Percentiles rank a stretch among this genome's conserved stretches.
These are phyloP conservation scores for Spathaspora sp. DNA, from an alignment of 805 yeast genomes.

Conservation along the genomic window DNA sequence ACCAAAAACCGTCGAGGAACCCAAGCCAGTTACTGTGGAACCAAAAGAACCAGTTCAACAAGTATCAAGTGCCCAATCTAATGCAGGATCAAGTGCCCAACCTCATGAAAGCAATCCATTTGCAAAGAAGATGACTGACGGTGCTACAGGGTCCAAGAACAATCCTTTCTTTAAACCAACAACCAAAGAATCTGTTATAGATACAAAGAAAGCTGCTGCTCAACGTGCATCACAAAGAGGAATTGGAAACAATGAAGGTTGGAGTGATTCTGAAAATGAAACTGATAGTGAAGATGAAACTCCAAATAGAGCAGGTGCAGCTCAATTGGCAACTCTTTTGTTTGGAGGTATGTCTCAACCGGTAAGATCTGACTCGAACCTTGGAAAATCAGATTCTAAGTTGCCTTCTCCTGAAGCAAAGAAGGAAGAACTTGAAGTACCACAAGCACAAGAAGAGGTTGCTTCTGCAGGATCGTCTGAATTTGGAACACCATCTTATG, in stretches of 20 bases:
- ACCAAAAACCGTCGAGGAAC: neutral
- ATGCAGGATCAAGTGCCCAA: slow-evolving; percentile 15
- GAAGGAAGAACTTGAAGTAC: slow-evolving; percentile 2
- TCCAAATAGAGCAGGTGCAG: slow-evolving; percentile 51
- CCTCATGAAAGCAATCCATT: slow-evolving; percentile 49
- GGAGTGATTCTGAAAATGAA: slow-evolving; percentile 43
- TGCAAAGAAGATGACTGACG: slow-evolving; percentile 26
- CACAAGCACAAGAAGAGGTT: neutral
- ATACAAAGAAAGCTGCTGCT: slow-evolving; percentile 58
- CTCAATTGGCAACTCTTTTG: slow-evolving; percentile 50
- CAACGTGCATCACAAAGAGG: slow-evolving; percentile 75
- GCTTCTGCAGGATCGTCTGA: slow-evolving; percentile 1
- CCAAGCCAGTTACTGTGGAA: neutral
- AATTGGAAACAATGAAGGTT: slow-evolving; percentile 38
- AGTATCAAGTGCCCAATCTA: slow-evolving; percentile 17
- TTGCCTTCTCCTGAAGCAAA: slow-evolving; percentile 6
- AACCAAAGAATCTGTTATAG: slow-evolving; percentile 29
- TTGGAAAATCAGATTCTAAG: slow-evolving; percentile 6
- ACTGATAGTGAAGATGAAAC: slow-evolving; percentile 46
- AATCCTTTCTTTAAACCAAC: slow-evolving; percentile 61
- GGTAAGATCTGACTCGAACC: slow-evolving; percentile 10
- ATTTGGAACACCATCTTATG: slow-evolving; percentile 10
- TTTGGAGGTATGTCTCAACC: slow-evolving; percentile 48
- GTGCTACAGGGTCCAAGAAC: slow-evolving; percentile 6
- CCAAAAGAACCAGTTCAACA: slow-evolving; percentile 6